phyloP scores from a whole-genome alignment of 1,139 yeast species.

The Zygoascus hellenicus region DNA sequence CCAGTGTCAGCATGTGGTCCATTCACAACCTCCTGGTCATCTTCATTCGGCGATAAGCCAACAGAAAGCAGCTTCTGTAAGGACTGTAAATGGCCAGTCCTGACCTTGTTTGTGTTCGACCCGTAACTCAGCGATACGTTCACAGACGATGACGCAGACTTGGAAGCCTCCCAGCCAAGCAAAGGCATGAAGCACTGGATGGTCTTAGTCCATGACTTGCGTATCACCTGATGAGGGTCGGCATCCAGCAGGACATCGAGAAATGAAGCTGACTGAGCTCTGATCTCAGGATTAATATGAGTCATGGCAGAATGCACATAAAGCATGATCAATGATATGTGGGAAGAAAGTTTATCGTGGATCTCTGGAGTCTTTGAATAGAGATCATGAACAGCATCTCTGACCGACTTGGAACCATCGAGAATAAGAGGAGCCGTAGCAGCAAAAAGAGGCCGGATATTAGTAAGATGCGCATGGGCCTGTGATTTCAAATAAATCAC shows the following conservation, averaged over 20 bases:
- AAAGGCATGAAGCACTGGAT: constrained; percentile 36
- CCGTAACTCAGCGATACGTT: constrained; percentile 33
- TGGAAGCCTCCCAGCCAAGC: constrained; percentile 34
- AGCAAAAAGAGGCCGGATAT: constrained; percentile 53
- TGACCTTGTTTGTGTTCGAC: constrained; percentile 28
- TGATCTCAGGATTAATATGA: constrained; percentile 69
- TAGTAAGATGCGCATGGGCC: constrained; percentile 19
- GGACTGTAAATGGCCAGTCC: constrained; percentile 29
- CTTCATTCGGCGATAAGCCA: constrained; percentile 25
- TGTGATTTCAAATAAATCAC: constrained; percentile 34
- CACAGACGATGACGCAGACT: constrained; percentile 23
- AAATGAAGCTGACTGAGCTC: constrained; percentile 64
- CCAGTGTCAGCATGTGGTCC: constrained; percentile 42
- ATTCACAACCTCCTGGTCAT: constrained; percentile 8
- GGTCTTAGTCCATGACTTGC: constrained; percentile 34
- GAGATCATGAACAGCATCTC: constrained; percentile 53
- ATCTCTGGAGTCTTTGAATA: constrained; percentile 30
- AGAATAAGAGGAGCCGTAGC: constrained; percentile 52
- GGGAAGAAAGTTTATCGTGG: constrained; percentile 29
- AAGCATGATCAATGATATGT: constrained; percentile 58
- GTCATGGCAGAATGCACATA: constrained; percentile 95
- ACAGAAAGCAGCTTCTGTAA: constrained; percentile 24
- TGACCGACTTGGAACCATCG: constrained; percentile 59
- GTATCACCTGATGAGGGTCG: constrained; percentile 27
- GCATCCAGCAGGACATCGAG: constrained; percentile 47